Conservation (phyloP, 305 asterid genomes). For the Fraxinus floribunda region DNA sequence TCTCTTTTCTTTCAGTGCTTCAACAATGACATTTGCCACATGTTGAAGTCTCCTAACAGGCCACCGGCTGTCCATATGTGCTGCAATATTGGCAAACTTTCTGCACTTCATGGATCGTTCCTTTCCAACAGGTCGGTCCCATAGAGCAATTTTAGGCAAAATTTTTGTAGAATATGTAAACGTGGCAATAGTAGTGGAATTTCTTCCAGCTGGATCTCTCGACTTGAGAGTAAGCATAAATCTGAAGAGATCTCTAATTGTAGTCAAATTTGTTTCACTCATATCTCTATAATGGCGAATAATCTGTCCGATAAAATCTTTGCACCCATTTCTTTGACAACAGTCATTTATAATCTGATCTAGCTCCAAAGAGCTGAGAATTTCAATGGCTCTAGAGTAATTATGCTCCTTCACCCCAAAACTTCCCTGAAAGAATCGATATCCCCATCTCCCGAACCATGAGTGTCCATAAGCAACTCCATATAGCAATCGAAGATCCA, state of each 20-base stretch:
- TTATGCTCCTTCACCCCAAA: constrained; percentile 75
- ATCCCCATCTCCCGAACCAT: constrained; percentile 95
- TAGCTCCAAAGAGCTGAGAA: constrained; percentile 58
- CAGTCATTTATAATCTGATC: constrained; percentile 54
- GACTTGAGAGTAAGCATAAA: constrained; percentile 59
- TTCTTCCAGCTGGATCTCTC: constrained; percentile 31
- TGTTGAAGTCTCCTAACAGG: constrained; percentile 75
- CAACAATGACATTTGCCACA: constrained; percentile 80
- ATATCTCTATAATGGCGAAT: constrained; percentile 54
- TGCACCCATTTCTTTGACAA: constrained; percentile 32
- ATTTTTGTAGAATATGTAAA: constrained; percentile 28
- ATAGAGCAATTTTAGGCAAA: constrained; percentile 29
- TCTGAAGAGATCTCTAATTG: constrained; percentile 64
- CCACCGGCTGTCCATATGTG: constrained; percentile 83
- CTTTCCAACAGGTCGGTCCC: constrained; percentile 32
- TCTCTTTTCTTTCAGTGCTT: constrained; percentile 67
- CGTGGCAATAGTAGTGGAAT: neutral
- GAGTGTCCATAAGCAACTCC: constrained; percentile 83
- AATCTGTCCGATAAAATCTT: constrained; percentile 35
- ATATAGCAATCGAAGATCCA: constrained; percentile 75
- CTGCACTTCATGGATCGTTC: constrained; percentile 48
- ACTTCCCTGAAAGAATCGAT: constrained; percentile 74
- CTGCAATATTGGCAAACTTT: constrained; percentile 65
- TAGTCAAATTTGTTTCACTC: constrained; percentile 50
- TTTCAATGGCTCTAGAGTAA: constrained; percentile 56